A percentile compares a stretch with the other conserved stretches of the same genome.
These are phyloP conservation scores for Phialocephala sp. DNA, from an alignment of 2,329 filamentous ascomycete genomes.

Conservation along the genomic window DNA sequence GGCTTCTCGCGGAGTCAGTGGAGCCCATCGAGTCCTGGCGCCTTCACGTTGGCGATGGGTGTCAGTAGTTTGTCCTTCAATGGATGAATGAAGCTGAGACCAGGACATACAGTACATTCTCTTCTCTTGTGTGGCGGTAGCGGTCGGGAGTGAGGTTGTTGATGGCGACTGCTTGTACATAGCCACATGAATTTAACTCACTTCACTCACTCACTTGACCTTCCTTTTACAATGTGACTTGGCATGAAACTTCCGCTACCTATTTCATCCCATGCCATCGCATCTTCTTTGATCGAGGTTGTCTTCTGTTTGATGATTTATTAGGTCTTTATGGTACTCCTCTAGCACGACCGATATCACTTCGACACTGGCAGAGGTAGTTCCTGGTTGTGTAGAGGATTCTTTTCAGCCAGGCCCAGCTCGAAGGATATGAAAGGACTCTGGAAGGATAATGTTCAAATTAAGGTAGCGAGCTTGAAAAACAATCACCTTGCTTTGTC, in stretches of 20 bases:
- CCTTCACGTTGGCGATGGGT: conserved; percentile 10
- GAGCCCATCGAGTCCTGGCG: conserved; percentile 4
- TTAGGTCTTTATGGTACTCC: not conserved
- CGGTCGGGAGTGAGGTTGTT: not conserved
- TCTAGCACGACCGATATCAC: not conserved
- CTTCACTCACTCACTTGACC: not conserved
- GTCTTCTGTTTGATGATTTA: not conserved
- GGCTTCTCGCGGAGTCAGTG: conserved; percentile 1
- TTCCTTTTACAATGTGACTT: not conserved
- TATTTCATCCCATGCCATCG: not conserved
- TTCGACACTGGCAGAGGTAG: not conserved
- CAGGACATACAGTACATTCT: not conserved
- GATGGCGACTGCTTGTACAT: not conserved
- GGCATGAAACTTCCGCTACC: not conserved
- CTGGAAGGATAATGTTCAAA: too few species aligned
- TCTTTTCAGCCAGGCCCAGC: not conserved
- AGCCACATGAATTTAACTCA: not conserved
- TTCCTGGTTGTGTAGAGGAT: not conserved
- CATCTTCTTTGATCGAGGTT: not conserved
- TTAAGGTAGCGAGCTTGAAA: too few species aligned
- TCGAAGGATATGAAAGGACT: not conserved
- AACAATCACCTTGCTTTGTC: too few species aligned
- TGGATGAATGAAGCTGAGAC: not conserved
- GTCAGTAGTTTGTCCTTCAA: not conserved
- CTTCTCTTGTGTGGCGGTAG: not conserved